Conservation (phyloP, 2,329 filamentous ascomycete genomes). For the Orbilia javanica region DNA sequence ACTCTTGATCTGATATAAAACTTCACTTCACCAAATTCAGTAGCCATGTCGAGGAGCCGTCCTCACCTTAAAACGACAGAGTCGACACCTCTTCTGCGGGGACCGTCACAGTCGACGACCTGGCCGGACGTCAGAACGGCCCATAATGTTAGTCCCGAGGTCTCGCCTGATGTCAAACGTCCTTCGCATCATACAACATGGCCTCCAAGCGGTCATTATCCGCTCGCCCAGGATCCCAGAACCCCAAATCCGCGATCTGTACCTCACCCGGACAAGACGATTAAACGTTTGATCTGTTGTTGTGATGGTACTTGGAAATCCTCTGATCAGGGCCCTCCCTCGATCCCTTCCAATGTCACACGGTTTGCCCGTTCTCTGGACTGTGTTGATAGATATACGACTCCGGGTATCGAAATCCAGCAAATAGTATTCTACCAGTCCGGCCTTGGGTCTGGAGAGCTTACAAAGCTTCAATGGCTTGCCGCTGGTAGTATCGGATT, state of each 20-base stretch:
- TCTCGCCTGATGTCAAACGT: constrained; percentile 37
- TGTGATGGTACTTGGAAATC: constrained; percentile 64
- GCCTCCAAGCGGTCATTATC: constrained; percentile 48
- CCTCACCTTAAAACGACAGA: constrained; percentile 40
- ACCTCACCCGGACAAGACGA: constrained; percentile 49
- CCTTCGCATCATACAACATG: constrained; percentile 49
- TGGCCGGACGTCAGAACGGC: constrained; percentile 50
- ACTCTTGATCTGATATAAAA: not conserved
- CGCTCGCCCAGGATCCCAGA: constrained; percentile 49
- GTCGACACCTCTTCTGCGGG: constrained; percentile 30
- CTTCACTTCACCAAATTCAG: not conserved
- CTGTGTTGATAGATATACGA: constrained; percentile 65
- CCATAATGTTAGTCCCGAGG: constrained; percentile 35
- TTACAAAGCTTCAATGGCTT: constrained; percentile 59
- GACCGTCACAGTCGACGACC: constrained; percentile 32
- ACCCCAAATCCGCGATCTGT: constrained; percentile 55
- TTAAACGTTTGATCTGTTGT: constrained; percentile 63
- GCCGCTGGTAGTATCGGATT: constrained; percentile 62
- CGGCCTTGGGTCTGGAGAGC: constrained; percentile 63
- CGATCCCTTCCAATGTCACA: constrained; percentile 61
- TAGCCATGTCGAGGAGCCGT: constrained; percentile 11
- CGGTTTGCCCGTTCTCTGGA: constrained; percentile 59
- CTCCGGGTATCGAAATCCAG: constrained; percentile 64
- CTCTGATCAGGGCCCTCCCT: constrained; percentile 58
- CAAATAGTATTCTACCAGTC: constrained; percentile 67